A percentile compares a stretch with the other conserved stretches of the same genome.
Evolutionary conservation across 192 early-diverging fungal genomes (phyloP).

Genomic region (Cladochytrium replicatum): DNA sequence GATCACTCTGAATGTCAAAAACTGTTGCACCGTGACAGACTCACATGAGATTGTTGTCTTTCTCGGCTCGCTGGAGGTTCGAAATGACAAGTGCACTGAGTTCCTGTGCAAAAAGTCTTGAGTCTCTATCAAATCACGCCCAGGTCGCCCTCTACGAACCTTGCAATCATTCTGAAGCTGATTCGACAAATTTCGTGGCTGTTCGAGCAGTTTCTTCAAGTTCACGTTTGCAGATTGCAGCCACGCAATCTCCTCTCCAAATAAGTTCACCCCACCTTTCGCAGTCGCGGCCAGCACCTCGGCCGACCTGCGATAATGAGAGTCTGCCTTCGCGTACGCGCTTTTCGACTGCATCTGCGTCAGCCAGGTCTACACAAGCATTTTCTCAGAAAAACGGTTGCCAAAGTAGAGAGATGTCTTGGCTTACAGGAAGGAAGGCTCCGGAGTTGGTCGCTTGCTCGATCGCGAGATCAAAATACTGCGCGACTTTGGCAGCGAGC

Average conservation of each 20-base stretch:
- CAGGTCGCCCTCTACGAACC: conserved; percentile 17
- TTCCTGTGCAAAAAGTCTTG: no score
- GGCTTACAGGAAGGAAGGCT: conserved; percentile 39
- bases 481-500: conserved; percentile 63
- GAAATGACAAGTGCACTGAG: no score
- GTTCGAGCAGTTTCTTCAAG: conserved; percentile 20
- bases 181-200: no score
- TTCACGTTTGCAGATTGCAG: conserved; percentile 37
- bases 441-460: conserved; percentile 51
- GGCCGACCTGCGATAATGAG: conserved; percentile 66
- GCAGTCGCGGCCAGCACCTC: conserved; percentile 36
- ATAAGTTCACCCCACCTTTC: conserved; percentile 59
- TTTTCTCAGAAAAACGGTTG: no score
- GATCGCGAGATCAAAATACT: conserved; percentile 57
- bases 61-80: conserved; percentile 58
- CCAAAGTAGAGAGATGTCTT: no score
- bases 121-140: no score
- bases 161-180: conserved; percentile 15
- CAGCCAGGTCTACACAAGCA: conserved; percentile 50
- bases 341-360: conserved; percentile 65
- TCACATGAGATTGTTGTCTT: conserved; percentile 84
- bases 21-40: conserved; percentile 1
- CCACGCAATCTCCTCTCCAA: conserved; percentile 79
- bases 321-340: conserved; percentile 62
- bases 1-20: no score